These are phyloP conservation scores for Drosera spatulata DNA, from an alignment of 179 eudicot genomes.

Conservation along the genomic window DNA sequence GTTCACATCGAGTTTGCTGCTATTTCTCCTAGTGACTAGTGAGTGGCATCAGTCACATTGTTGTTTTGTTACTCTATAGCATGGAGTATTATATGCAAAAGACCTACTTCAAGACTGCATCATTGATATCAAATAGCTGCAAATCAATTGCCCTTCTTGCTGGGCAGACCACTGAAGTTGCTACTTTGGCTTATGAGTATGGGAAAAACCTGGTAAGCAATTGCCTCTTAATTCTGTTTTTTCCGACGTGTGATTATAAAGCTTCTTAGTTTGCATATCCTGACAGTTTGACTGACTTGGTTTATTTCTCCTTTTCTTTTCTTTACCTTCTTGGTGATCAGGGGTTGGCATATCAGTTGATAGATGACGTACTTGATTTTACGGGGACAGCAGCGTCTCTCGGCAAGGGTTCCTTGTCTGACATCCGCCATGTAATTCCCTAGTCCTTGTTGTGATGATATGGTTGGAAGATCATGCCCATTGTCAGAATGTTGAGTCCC, in stretches of 20 bases:
- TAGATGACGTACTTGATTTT: slow-evolving; percentile 91
- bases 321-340: slow-evolving; percentile 10
- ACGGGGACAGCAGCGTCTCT: slow-evolving; percentile 91
- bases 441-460: slow-evolving; percentile 1
- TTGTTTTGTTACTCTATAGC: slow-evolving; percentile 26
- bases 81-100: slow-evolving; percentile 91
- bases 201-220: slow-evolving; percentile 82
- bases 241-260: no score
- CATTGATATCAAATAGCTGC: slow-evolving; percentile 91
- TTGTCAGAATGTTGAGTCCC: no score
- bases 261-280: not conserved
- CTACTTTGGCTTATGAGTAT: slow-evolving; percentile 71
- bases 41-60: no score
- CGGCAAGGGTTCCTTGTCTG: slow-evolving; percentile 90
- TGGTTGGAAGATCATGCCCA: no score
- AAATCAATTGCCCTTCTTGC: slow-evolving; percentile 93
- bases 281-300: slow-evolving; percentile 1
- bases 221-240: not conserved
- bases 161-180: slow-evolving; percentile 86
- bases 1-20: no score
- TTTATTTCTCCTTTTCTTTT: slow-evolving; percentile 1
- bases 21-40: no score
- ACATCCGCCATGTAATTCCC: slow-evolving; percentile 65
- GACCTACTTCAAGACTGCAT: slow-evolving; percentile 90
- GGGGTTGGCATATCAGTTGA: slow-evolving; percentile 92